Evolutionary conservation across 2,329 filamentous ascomycete genomes (phyloP), one percentile per base, ranked within the genome.

Genomic region (Phyllosticta paracitricarpa): DNA sequence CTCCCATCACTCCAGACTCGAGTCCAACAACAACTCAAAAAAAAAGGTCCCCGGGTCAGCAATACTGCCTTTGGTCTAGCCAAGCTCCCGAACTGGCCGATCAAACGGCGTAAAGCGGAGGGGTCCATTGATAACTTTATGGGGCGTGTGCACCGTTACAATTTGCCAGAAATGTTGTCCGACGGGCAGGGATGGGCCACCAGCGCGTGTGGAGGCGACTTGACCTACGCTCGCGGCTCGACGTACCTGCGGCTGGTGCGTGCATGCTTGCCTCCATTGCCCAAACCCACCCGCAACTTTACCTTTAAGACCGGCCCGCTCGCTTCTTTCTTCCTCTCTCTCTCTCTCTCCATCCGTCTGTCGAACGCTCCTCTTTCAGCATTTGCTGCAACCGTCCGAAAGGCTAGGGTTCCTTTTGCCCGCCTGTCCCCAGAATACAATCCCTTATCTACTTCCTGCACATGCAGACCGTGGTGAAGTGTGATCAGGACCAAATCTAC

Each of bases 391-490:
- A 12, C 12, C 35, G 35, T 40, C 35, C 35, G 9, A 40, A 22
- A 48, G 40, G 40, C 40, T n/a, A n/a, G 40, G 40, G 40, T 48
- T n/a, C n/a, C 14, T 6, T 48, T n/a, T 48, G 14, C 56, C 35
- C 14, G n/a, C 35, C n/a, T 40, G 28, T 22, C 33, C 56, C 55
- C 22, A 26, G 22, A 58, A 51, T 51, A 51, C 56, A 57, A 51
- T 30, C 17, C 35, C n/a, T 30, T 17, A 35, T 26, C 48, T 24
- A 48, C 48, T 19, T 19, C 9, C 48, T 30, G 9, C 58, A 59
- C 33, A 59, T 59, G 58, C 58, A 40, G 58, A 28, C 58, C 52
- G 33, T 59, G 52, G 58, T 54, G 58, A 59, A 55, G 58, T 59
- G 58, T 55, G 33, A 30, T 33, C 51, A 59, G 33, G 51, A 51